Percentiles rank a stretch among this genome's conserved stretches.
These are phyloP conservation scores for Pythium pectinolyticum DNA, from an alignment of 352 stramenopile species.

Conservation along the genomic window DNA sequence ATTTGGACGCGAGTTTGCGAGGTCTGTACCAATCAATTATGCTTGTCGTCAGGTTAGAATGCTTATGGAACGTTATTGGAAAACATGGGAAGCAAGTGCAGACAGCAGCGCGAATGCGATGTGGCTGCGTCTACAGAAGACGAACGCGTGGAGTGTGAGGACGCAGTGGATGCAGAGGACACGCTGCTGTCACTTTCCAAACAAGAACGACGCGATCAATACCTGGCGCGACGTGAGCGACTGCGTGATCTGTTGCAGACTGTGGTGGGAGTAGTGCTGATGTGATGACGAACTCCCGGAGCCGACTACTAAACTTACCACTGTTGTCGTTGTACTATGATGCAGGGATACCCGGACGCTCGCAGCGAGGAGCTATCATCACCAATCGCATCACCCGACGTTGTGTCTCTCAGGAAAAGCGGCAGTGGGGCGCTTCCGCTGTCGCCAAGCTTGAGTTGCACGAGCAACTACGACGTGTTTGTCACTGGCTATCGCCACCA, in stretches of 20 bases:
- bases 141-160: background rate
- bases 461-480: slow-evolving; percentile 39
- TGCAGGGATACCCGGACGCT: background rate
- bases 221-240: slow-evolving; percentile 17
- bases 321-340: background rate
- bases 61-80: background rate
- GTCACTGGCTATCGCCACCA: slow-evolving; percentile 38
- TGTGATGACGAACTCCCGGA: background rate
- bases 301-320: background rate
- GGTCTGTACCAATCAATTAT: slow-evolving; percentile 24
- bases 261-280: too few relatives aligned
- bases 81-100: background rate
- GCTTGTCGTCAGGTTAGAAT: background rate
- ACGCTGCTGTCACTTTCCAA: background rate
- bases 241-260: slow-evolving; percentile 23
- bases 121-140: background rate
- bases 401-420: background rate
- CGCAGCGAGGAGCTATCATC: background rate
- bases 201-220: slow-evolving; percentile 9
- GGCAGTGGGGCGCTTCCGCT: background rate
- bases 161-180: background rate
- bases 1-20: slow-evolving; percentile 61
- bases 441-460: slow-evolving; percentile 32
- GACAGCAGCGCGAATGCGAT: slow-evolving; percentile 3
- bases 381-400: background rate